Conservation (phyloP, 768 basidiomycete species). For the Glaciozyma antarctica region DNA sequence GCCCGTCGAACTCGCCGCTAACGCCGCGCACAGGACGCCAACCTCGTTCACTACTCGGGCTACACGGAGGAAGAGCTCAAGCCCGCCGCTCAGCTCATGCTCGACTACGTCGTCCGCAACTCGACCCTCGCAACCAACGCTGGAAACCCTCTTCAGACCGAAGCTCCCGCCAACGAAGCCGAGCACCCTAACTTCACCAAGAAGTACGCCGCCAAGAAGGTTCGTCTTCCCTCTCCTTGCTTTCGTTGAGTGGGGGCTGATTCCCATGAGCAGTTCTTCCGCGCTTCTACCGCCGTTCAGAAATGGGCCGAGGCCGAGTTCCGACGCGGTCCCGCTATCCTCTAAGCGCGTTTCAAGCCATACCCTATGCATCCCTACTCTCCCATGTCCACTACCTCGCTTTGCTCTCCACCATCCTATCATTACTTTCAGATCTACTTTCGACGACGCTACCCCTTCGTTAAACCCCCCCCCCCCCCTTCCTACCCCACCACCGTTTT, state of each 20-base stretch:
- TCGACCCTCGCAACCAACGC: conserved; percentile 8
- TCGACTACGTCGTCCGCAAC: conserved; percentile 63
- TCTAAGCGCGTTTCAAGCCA: no score
- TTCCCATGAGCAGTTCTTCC: conserved; percentile 47
- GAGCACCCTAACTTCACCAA: conserved; percentile 69
- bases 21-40: conserved; percentile 53
- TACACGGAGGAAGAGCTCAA: conserved; percentile 71
- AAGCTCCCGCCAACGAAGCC: conserved; percentile 36
- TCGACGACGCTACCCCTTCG: no score
- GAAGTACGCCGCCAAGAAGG: conserved; percentile 72
- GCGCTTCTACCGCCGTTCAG: conserved; percentile 75
- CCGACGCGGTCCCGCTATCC: no score
- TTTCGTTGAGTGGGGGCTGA: accelerated
- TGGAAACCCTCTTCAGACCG: conserved; percentile 30
- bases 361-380: no score
- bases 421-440: no score
- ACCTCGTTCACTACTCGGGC: conserved; percentile 75
- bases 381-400: no score
- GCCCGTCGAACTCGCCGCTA: conserved; percentile 8
- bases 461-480: no score
- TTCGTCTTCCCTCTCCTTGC: neutral
- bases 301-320: conserved; percentile 71
- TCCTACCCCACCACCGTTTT: no score
- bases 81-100: conserved; percentile 72
- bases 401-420: no score